These are phyloP conservation scores for Beta corolliflora DNA, from an alignment of 179 eudicot genomes.

Conservation along the genomic window DNA sequence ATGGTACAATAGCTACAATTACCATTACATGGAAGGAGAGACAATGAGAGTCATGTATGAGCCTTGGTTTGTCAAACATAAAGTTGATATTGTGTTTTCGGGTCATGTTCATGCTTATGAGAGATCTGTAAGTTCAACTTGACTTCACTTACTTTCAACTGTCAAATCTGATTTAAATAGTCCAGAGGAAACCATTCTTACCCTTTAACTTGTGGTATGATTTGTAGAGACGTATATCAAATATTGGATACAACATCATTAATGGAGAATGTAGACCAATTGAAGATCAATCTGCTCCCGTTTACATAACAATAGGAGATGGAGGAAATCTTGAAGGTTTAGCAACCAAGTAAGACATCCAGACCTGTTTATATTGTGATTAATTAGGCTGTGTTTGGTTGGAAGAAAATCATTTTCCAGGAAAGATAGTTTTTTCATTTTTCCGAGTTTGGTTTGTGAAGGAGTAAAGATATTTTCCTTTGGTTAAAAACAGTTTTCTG, in stretches of 20 bases:
- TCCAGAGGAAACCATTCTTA: background rate
- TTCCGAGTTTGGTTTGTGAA: too few relatives aligned
- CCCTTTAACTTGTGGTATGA: background rate
- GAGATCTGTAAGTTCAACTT: constrained; percentile 41
- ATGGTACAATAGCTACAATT: constrained; percentile 50
- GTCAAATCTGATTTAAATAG: background rate
- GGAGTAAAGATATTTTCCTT: too few relatives aligned
- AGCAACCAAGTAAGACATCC: constrained; percentile 44
- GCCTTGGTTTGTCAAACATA: constrained; percentile 46
- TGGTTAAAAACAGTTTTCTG: too few relatives aligned
- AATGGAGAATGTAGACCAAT: constrained; percentile 41
- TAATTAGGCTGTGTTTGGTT: too few relatives aligned
- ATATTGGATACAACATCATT: constrained; percentile 39
- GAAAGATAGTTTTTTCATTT: too few relatives aligned
- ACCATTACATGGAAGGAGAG: constrained; percentile 56
- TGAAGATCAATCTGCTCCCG: constrained; percentile 52
- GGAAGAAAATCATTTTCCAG: too few relatives aligned
- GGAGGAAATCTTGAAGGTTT: constrained; percentile 51
- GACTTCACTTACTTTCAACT: background rate
- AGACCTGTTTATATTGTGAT: background rate
- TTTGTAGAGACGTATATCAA: constrained; percentile 45
- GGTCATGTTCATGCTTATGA: constrained; percentile 57
- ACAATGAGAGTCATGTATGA: constrained; percentile 50
- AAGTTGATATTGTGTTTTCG: constrained; percentile 47
- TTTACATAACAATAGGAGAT: constrained; percentile 54